Base-by-base conservation (phyloP, 106 monocot species). In the Dioscorea zingiberensis region DNA sequence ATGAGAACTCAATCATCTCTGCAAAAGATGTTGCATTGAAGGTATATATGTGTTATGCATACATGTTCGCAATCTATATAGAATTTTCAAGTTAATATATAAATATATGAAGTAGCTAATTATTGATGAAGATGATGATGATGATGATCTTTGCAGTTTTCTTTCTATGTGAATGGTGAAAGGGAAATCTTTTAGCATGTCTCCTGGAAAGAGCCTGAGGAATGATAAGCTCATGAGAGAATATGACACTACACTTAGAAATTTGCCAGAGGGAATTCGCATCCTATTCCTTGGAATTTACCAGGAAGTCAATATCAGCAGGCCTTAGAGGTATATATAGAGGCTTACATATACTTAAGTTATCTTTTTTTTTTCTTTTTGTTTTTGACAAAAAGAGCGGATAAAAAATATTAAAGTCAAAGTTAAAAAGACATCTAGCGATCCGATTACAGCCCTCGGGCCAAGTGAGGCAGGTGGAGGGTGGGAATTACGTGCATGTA, bases 11-110 rank as follows among this genome's bases (percentile, higher is more conserved):
- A 0, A 47, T 70, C 15, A 80, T 84, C 69, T 72, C 62, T 15
- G 79, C 75, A 24, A 72, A 64, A 46, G 61, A 73, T 21, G 76
- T 72, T 53, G 59, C 80, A 18, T 73, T 48, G 21, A 79, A 68
- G 75, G 79, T 68, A 54, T 25, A 6, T 23, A 44, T 29, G n/a
- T n/a, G 8, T 28, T 3, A 17, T 47, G 22, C 25, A 47, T 21
- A 4, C 27, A 27, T 6, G 58, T 3, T 3, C 2, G 22, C 2
- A 22, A n/a, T n/a, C n/a, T n/a, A n/a, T n/a, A n/a, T n/a, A n/a
- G n/a, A n/a, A n/a, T n/a, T n/a, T n/a, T n/a, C n/a, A n/a, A n/a
- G n/a, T 55, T 15, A 19, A n/a, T 55, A 22, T 3, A 22, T 49
- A 9, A 49, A 49, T 49, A 3, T 4, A 16, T 18, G n/a, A n/a